Percentiles rank a stretch among this genome's conserved stretches.
Conservation (phyloP, 176 grass and related monocot species). For the Carex littledalei region DNA sequence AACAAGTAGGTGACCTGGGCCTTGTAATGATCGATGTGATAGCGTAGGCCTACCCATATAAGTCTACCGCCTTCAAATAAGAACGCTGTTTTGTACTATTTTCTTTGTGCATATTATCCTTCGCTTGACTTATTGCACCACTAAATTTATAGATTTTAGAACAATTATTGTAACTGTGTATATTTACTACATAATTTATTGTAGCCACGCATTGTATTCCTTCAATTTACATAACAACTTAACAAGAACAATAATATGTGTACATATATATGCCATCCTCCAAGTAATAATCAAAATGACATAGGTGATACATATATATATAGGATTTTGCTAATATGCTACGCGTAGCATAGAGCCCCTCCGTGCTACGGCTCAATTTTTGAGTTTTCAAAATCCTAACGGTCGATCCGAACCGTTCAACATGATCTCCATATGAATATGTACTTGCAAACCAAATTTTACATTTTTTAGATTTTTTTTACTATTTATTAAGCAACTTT, state of each 20-base stretch:
- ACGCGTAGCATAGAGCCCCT: no score
- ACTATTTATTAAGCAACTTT: no score
- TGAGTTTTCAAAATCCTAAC: no score
- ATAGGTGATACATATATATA: no score
- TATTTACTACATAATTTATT: neutral
- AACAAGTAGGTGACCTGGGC: neutral
- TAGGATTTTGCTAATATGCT: no score
- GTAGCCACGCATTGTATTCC: neutral
- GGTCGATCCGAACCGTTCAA: no score
- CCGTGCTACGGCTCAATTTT: no score
- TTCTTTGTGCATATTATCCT: neutral
- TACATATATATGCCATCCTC: no score
- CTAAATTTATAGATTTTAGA: neutral
- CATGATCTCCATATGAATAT: no score
- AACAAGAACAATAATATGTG: neutral
- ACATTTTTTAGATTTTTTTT: no score
- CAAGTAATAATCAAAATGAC: no score
- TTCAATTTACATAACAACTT: neutral
- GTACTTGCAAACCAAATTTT: no score
- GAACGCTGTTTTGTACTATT: neutral
- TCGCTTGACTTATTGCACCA: neutral
- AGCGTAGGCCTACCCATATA: neutral
- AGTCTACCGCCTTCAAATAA: neutral
- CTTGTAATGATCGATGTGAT: neutral
- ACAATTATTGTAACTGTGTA: neutral